Percentiles rank a stretch among this genome's conserved stretches.
Conservation (phyloP, 345 rosid genomes). For the Pistacia integerrima region DNA sequence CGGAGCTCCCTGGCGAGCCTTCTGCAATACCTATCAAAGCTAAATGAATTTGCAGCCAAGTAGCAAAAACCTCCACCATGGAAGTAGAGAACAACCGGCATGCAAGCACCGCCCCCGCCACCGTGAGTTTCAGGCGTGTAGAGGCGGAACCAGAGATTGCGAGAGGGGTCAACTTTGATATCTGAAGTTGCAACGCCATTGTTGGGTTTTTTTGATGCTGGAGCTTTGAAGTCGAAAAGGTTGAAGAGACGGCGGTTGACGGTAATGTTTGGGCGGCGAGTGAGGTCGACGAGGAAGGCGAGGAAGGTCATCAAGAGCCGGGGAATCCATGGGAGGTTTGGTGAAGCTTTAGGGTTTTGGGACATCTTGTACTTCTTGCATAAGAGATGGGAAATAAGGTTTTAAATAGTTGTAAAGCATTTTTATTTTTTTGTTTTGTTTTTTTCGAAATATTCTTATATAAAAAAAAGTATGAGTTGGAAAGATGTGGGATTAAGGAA, state of each 20-base stretch:
- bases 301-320: not conserved
- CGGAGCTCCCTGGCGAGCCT: slow-evolving; percentile 28
- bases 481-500: too few species aligned
- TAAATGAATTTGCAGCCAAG: slow-evolving; percentile 18
- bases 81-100: slow-evolving; percentile 12
- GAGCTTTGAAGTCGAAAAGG: slow-evolving; percentile 19
- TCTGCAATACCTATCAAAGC: slow-evolving; percentile 26
- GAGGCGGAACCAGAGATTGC: slow-evolving; percentile 37
- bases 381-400: too few species aligned
- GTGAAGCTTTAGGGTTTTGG: not conserved
- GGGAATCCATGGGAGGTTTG: slow-evolving; percentile 18
- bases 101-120: not conserved
- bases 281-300: not conserved
- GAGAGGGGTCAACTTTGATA: slow-evolving; percentile 16
- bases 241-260: slow-evolving; percentile 25
- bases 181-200: slow-evolving; percentile 21
- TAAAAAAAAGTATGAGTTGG: too few species aligned
- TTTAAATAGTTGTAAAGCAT: too few species aligned
- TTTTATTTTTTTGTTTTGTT: too few species aligned
- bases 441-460: too few species aligned
- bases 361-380: not conserved
- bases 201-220: slow-evolving; percentile 9
- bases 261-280: slow-evolving; percentile 18
- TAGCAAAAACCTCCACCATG: slow-evolving; percentile 40
- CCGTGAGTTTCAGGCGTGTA: not conserved